Evolutionary conservation across 2,329 filamentous ascomycete genomes (phyloP).

Genomic region (Trichophyton schoenleinii): DNA sequence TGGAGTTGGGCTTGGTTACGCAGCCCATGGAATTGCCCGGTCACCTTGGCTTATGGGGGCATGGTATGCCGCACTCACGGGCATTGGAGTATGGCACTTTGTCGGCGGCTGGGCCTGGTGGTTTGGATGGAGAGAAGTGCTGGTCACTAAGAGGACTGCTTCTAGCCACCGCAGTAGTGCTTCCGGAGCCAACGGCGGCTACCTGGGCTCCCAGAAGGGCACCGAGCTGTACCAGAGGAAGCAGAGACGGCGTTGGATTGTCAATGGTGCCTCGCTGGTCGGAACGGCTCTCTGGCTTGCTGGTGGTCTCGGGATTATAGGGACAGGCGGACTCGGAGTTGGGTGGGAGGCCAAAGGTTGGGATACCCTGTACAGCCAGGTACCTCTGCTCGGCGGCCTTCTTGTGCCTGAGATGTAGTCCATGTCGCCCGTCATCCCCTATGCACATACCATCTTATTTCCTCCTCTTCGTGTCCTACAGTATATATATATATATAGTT

Average conservation of each 20-base stretch:
- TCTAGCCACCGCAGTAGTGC: conserved; percentile 10
- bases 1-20: conserved; percentile 71
- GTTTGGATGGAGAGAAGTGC: conserved; percentile 45
- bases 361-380: conserved; percentile 55
- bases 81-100: conserved; percentile 60
- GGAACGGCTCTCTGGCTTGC: conserved; percentile 63
- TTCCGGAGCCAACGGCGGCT: conserved; percentile 21
- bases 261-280: conserved; percentile 52
- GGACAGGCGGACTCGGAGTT: conserved; percentile 52
- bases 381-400: conserved; percentile 42
- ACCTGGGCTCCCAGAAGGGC: conserved; percentile 35
- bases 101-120: conserved; percentile 78
- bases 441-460: not conserved
- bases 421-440: not conserved
- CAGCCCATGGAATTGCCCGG: conserved; percentile 70
- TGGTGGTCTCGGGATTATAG: conserved; percentile 67
- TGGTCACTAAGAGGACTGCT: conserved; percentile 18
- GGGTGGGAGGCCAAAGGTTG: conserved; percentile 76
- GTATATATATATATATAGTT: not conserved
- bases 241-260: conserved; percentile 55
- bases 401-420: not conserved
- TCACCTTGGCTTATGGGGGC: conserved; percentile 54
- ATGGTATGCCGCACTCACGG: conserved; percentile 57
- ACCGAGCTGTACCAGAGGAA: conserved; percentile 39
- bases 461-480: not conserved